phyloP scores from a whole-genome alignment of 345 rosid species.

The Turnera subulata region DNA sequence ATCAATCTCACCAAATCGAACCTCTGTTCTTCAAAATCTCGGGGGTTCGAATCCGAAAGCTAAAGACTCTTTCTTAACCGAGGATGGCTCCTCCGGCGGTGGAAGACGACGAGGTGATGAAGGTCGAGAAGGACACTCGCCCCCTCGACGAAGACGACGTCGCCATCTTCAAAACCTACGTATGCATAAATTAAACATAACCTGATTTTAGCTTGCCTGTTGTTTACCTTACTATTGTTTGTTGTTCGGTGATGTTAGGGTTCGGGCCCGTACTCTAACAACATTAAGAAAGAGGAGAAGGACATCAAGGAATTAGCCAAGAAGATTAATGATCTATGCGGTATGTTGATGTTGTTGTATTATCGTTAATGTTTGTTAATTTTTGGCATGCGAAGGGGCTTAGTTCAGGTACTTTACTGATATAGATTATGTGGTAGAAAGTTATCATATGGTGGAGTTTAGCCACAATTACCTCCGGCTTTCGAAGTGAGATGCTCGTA shows the following conservation, averaged over 20 bases:
- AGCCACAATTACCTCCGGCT: background rate
- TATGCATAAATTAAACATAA: constrained; percentile 13
- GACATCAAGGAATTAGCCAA: constrained; percentile 89
- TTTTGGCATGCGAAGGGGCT: background rate
- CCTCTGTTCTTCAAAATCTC: background rate
- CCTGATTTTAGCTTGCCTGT: no score
- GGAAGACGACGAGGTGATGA: constrained; percentile 47
- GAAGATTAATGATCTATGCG: constrained; percentile 82
- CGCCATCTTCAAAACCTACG: constrained; percentile 92
- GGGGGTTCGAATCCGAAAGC: no score
- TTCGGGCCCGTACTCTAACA: constrained; percentile 79
- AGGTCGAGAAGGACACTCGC: constrained; percentile 86
- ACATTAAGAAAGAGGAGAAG: constrained; percentile 87
- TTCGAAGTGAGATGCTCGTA: no score
- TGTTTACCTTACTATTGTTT: background rate
- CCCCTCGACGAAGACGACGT: constrained; percentile 92
- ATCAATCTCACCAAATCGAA: background rate
- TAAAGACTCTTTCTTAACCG: background rate
- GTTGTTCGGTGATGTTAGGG: constrained; percentile 44
- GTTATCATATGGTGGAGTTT: background rate
- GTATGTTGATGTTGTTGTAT: constrained; percentile 28
- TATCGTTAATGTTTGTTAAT: background rate
- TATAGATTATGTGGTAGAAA: no score
- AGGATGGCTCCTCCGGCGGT: constrained; percentile 34
- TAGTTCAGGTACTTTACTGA: background rate